Evolutionary conservation across 2,329 filamentous ascomycete genomes (phyloP).

Genomic region (Dothistroma septosporum): DNA sequence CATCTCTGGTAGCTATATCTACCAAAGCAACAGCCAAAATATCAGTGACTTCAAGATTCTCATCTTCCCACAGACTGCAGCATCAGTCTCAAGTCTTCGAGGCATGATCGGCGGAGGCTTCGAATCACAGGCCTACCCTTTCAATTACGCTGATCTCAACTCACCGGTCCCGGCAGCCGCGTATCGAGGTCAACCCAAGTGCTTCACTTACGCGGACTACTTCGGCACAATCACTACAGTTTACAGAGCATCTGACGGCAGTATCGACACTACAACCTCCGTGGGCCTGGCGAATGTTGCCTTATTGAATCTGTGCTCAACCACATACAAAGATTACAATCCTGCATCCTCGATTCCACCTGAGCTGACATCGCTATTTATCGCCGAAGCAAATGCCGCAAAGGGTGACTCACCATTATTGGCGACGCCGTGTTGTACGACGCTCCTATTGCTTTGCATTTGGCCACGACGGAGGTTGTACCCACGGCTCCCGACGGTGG

Average conservation of each 20-base stretch:
- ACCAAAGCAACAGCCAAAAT: slow-evolving; percentile 9
- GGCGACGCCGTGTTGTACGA: slow-evolving; percentile 22
- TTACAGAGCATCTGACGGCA: slow-evolving; percentile 2
- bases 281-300: slow-evolving; percentile 2
- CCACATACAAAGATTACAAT: slow-evolving; percentile 24
- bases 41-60: slow-evolving; percentile 8
- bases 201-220: slow-evolving; percentile 7
- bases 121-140: slow-evolving; percentile 3
- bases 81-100: slow-evolving; percentile 18
- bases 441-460: slow-evolving; percentile 18
- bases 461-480: slow-evolving; percentile 1
- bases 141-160: slow-evolving; percentile 25
- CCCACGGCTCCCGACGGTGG: not conserved
- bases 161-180: slow-evolving; percentile 17
- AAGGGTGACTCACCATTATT: not conserved
- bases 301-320: slow-evolving; percentile 20
- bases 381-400: not conserved
- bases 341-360: slow-evolving; percentile 20
- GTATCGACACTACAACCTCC: not conserved
- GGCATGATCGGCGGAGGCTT: slow-evolving; percentile 14
- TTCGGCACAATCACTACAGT: not conserved
- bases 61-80: slow-evolving; percentile 17
- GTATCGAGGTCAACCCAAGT: slow-evolving; percentile 24
- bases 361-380: not conserved
- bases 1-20: slow-evolving; percentile 17